Evolutionary conservation across 2,329 filamentous ascomycete species (phyloP).

Genomic region (Xylaria sp.): DNA sequence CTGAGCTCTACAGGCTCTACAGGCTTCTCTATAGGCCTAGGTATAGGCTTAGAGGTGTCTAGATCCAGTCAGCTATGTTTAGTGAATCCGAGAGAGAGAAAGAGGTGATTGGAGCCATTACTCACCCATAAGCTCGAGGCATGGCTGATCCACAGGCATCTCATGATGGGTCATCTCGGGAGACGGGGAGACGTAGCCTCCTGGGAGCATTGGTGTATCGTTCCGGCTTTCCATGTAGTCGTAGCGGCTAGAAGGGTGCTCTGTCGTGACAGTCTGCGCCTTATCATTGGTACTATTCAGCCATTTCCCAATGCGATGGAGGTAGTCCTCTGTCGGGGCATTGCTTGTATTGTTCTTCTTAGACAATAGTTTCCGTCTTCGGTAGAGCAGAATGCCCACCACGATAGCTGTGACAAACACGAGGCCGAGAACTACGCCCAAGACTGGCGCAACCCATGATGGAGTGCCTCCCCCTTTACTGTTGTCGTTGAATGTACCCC

Average conservation of each 20-base stretch:
- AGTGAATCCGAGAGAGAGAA: neutral
- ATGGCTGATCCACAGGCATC: constrained; percentile 38
- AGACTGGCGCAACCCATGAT: constrained; percentile 68
- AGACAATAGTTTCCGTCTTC: constrained; percentile 58
- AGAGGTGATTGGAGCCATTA: neutral
- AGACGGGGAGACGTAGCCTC: neutral
- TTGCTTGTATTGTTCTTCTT: constrained; percentile 52
- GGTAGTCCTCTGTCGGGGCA: constrained; percentile 58
- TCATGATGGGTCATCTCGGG: constrained; percentile 28
- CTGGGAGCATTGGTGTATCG: constrained; percentile 38
- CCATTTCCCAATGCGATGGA: constrained; percentile 63
- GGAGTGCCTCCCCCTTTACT: constrained; percentile 56
- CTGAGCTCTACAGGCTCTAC: constrained; percentile 24
- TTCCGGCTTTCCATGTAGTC: constrained; percentile 54
- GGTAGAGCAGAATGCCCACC: constrained; percentile 64
- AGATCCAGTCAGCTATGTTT: constrained; percentile 13
- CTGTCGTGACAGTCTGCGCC: constrained; percentile 57
- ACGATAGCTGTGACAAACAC: constrained; percentile 64
- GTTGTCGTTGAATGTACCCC: constrained; percentile 39
- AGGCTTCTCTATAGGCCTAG: too few relatives aligned
- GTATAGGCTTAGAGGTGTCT: constrained; percentile 23
- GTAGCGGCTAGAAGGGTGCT: constrained; percentile 52
- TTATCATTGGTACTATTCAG: constrained; percentile 57
- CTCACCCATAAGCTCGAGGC: constrained; percentile 30
- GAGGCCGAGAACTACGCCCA: constrained; percentile 70